Base-by-base conservation (phyloP, 129 eudicot genomes). In the Apium graveolens region DNA sequence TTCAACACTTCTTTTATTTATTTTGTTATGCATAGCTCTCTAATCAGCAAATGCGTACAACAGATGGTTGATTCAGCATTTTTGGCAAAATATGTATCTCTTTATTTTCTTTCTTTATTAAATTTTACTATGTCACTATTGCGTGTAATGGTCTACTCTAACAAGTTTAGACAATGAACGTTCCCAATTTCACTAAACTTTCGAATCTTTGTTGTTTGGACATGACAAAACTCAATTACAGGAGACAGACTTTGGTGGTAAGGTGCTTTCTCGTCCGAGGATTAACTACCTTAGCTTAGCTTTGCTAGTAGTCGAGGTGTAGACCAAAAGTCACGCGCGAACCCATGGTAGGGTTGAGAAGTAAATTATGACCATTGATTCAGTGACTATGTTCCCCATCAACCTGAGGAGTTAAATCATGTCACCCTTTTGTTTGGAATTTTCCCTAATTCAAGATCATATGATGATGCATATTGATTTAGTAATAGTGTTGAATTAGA, bases 221-320 rank as follows among this genome's bases (percentile, higher is more conserved):
- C 76, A 82, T 60, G 86, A 86, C 81, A 60, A n/a, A 88, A 88
- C 88, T 85, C 78, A 44, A 75, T 55, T 72, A 81, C 81, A 80
- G 83, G 81, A 88, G 88, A 86, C 70, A 73, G 57, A 60, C 68
- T 80, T 68, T 90, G 69, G 86, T 85, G 83, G 83, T 75, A 26
- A 60, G 88, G 84, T 66, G 80, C 68, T 83, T 75, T 70, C 17
- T 35, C 60, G 75, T 86, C 86, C 75, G 78, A 77, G 86, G 89
- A 82, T 82, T 82, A 31, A 81, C 60, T 37, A 31, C 66, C 66
- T 57, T 10, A 21, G 45, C n/a, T 78, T 65, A 55, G 44, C 69
- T 57, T 31, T 66, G 21, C 38, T 34, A 27, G 38, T 65, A 65
- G 10, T 34, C 31, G 24, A 66, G n/a, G 24, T 32, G 41, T 31